Base-by-base conservation (phyloP, 2,329 filamentous ascomycete genomes). In the Paecilomyces formosus region DNA sequence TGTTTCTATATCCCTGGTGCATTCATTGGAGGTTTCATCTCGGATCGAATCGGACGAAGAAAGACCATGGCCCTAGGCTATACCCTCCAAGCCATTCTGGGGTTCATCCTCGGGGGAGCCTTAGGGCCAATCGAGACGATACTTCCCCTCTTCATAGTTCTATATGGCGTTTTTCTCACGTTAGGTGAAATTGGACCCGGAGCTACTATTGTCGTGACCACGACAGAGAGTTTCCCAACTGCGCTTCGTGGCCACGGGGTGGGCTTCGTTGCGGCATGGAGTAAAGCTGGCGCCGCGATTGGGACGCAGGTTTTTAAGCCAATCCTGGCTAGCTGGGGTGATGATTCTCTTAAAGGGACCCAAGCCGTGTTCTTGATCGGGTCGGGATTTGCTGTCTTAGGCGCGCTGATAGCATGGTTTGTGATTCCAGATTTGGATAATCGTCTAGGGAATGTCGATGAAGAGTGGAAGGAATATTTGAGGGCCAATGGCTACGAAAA, bases 31-130 rank as follows among this genome's bases (percentile, higher is more conserved):
- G 80, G 78, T 1, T 74, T 76, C 11, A 70, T 82, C 2, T 78
- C 74, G 4, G 81, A 83, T 60, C 73, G 68, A 49, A 80, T 83
- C 39, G 80, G 80, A 3, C 72, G 81, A 3, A 71, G 75, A 18
- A 71, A 78, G 63, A 82, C 80, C 0, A 82, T 82, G 79, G 74
- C 78, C 1, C 66, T 83, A 0, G 80, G 81, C 0, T 83, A 81
- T 50, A 61, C 66, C 0, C 64, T 79, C 8, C 76, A 78, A 63
- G 75, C 75, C 0, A 62, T 76, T 24, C 68, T 83, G 0, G 81
- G 65, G 71, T 79, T 83, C 56, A 68, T 82, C 28, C 67, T 83
- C 0, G 81, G 80, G 0, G 79, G 79, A 1, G 79, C 80, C 0
- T 69, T 79, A n/a, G 65, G 67, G 0, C 73, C 71, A 0, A 79